Base-by-base conservation (phyloP, 2,329 filamentous ascomycete species). In the Colletotrichum cuscutae region DNA sequence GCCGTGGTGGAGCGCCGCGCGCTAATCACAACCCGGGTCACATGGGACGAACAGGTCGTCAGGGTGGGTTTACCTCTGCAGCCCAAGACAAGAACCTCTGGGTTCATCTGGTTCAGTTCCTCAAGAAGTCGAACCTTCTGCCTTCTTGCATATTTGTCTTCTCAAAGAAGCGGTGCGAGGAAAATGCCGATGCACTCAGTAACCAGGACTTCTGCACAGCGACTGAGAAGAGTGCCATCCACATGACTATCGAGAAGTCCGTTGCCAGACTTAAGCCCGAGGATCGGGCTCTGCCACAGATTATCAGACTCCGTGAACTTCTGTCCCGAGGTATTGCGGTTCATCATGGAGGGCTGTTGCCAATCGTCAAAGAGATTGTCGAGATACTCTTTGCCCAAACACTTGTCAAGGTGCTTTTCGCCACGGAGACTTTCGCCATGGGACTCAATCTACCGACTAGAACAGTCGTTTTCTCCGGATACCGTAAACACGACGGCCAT, bases 351-450 rank as follows among this genome's bases (percentile, higher is more conserved):
- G 97, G 97, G 46, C 87, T 99, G 74, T 83, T 99, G 26, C 97
- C 97, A 0, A 99, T 99, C 75, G 95, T 98, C 77, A 99, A 99
- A 82, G 97, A 99, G 81, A 91, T 98, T 28, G 97, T 99, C 1
- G 97, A 99, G 82, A 97, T 99, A 65, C 84, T 99, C 19, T 99
- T 99, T 78, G 96, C 97, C 0, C 95, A 94, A 82, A 97, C 95
- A 1, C 85, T 99, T 68, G 97, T 99, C 71, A 99, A 99, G 83
- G 94, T 99, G 3, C 89, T 99, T 2, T 99, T 99, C 79, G 97
- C 97, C 0, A 99, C 97, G 0, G 97, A 99, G 81, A 99, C 97
- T 0, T 99, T 99, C 82, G 97, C 97, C 46, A 99, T 99, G 95
- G 97, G 97, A 32, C 88, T 99, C 37, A 99, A 99, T 79, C 85